Conservation (phyloP, 345 rosid species). For the Carallia brachiata region DNA sequence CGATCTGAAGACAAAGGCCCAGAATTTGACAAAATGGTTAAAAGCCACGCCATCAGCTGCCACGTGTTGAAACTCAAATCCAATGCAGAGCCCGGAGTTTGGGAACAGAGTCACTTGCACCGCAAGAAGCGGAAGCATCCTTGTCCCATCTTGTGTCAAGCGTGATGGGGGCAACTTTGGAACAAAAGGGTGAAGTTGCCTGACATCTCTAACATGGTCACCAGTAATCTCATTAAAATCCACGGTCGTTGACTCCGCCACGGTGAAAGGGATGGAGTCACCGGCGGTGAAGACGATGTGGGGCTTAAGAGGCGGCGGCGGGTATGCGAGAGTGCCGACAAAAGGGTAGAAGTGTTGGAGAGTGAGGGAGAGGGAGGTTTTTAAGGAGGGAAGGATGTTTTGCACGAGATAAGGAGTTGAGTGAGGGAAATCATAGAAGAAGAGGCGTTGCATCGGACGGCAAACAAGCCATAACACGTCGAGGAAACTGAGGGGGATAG, state of each 20-base stretch:
- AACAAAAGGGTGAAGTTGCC: conserved; percentile 26
- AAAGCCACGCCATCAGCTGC: conserved; percentile 40
- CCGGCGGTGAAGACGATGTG: conserved; percentile 17
- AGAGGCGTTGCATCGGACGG: conserved; percentile 25
- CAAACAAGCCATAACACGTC: conserved; percentile 17
- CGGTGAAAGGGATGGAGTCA: conserved; percentile 22
- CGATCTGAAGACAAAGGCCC: conserved; percentile 27
- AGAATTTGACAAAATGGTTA: conserved; percentile 40
- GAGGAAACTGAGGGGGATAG: conserved; percentile 19
- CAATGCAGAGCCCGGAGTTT: conserved; percentile 32
- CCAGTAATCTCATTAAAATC: conserved; percentile 21
- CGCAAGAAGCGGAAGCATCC: conserved; percentile 20
- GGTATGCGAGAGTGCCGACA: conserved; percentile 23
- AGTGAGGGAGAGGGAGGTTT: conserved; percentile 27
- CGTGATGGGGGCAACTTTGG: conserved; percentile 18
- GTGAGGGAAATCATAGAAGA: conserved; percentile 27
- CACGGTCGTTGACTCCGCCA: conserved; percentile 24
- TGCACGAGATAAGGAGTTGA: conserved; percentile 15
- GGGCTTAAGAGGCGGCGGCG: conserved; percentile 28
- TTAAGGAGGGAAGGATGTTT: conserved; percentile 18
- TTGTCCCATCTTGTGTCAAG: neutral
- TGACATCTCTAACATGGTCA: conserved; percentile 16
- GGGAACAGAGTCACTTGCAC: conserved; percentile 46
- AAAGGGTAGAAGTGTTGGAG: conserved; percentile 30
- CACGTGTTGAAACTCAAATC: conserved; percentile 26